Evolutionary conservation across 2,329 filamentous ascomycete genomes (phyloP).

Genomic region (Canariomyces notabilis): DNA sequence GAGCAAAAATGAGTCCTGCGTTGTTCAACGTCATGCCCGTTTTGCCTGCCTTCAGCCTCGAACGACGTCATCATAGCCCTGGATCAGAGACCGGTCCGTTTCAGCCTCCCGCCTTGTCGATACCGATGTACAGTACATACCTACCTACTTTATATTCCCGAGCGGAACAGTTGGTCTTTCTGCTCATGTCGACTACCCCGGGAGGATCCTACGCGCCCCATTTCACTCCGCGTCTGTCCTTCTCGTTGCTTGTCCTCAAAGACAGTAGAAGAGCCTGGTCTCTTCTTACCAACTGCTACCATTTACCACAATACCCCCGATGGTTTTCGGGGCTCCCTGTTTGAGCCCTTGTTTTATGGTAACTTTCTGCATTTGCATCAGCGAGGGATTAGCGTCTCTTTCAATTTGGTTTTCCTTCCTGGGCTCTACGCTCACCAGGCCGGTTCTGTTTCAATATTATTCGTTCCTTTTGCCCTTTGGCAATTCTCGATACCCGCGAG

Average conservation of each 20-base stretch:
- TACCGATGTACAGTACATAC: not conserved
- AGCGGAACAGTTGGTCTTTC: not conserved
- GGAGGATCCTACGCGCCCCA: too few species aligned
- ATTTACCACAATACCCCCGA: conserved; percentile 6
- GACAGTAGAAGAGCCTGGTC: not conserved
- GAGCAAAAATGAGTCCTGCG: not conserved
- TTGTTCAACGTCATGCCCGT: not conserved
- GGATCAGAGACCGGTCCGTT: too few species aligned
- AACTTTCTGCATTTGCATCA: conserved; percentile 7
- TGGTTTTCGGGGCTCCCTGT: conserved; percentile 6
- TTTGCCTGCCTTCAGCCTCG: not conserved
- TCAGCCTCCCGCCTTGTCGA: not conserved
- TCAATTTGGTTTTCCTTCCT: conserved; percentile 2
- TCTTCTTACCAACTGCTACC: not conserved
- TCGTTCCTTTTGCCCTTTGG: too few species aligned
- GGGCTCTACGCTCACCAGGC: too few species aligned
- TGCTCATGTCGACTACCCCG: too few species aligned
- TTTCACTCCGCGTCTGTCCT: too few species aligned
- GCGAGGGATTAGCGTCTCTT: conserved; percentile 2
- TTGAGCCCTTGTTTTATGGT: not conserved
- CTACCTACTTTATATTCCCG: not conserved
- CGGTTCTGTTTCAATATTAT: not conserved
- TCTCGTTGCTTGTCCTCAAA: too few species aligned
- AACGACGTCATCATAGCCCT: not conserved
- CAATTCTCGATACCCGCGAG: too few species aligned